A percentile compares a stretch with the other conserved stretches of the same genome.
These are phyloP conservation scores for Botrytis fabae DNA, from an alignment of 2,329 filamentous ascomycete genomes.

Conservation along the genomic window DNA sequence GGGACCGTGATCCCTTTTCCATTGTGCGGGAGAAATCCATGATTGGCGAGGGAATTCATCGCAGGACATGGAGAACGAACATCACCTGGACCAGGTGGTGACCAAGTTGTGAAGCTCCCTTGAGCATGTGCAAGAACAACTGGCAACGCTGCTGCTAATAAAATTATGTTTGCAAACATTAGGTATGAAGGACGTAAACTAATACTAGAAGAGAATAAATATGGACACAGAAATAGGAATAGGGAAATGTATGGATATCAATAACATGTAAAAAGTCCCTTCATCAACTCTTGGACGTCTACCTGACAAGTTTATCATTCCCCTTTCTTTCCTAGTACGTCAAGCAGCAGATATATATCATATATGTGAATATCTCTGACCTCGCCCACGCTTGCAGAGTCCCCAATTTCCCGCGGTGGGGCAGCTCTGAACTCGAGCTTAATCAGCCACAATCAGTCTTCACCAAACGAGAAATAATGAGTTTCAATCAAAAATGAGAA, in stretches of 20 bases:
- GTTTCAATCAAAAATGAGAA: neutral
- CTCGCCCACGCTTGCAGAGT: neutral
- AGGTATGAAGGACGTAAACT: neutral
- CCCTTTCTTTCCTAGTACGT: neutral
- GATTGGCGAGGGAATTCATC: slow-evolving; percentile 29
- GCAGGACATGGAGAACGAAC: slow-evolving; percentile 24
- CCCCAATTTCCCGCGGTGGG: neutral
- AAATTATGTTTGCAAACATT: neutral
- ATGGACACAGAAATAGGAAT: neutral
- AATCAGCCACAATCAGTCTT: neutral
- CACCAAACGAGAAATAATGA: neutral
- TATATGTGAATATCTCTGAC: neutral
- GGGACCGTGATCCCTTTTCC: slow-evolving; percentile 39
- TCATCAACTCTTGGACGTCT: neutral
- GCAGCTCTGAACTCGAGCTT: neutral
- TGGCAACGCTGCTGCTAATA: neutral
- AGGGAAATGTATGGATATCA: neutral
- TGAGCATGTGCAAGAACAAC: slow-evolving; percentile 18
- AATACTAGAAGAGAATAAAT: neutral
- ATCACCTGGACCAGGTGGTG: slow-evolving; percentile 28
- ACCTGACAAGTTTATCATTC: neutral
- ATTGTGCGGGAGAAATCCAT: slow-evolving; percentile 40
- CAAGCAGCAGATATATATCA: neutral
- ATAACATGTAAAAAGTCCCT: neutral
- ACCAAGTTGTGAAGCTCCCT: slow-evolving; percentile 25